Percentiles rank a stretch among this genome's conserved stretches.
Conservation (phyloP, 164 flowering plant species). For the Chloranthus sessilifolius region DNA sequence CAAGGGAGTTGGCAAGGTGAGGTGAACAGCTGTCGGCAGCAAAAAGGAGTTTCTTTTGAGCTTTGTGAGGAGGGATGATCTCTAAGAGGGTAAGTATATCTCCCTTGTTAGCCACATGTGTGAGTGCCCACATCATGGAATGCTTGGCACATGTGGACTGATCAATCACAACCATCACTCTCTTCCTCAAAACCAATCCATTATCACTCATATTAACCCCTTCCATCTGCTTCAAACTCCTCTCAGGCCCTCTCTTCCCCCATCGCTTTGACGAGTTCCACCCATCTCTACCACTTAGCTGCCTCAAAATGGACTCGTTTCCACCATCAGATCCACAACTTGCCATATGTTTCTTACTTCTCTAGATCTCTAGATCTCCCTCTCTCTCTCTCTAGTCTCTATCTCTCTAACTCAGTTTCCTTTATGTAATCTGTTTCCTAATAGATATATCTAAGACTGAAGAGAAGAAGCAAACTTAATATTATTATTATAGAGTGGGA, state of each 20-base stretch:
- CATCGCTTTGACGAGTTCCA: constrained; percentile 73
- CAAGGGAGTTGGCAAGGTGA: constrained; percentile 63
- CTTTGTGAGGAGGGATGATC: constrained; percentile 36
- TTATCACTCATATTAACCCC: constrained; percentile 29
- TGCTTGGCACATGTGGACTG: constrained; percentile 54
- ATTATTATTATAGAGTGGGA: constrained; percentile 3
- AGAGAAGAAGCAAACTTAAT: background rate
- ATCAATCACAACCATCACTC: constrained; percentile 87
- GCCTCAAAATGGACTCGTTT: constrained; percentile 40
- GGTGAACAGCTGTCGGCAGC: constrained; percentile 24
- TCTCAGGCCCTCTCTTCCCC: constrained; percentile 23
- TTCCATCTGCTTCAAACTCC: constrained; percentile 47
- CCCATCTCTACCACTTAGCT: constrained; percentile 56
- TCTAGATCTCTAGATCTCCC: constrained; percentile 1
- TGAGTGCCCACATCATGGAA: constrained; percentile 95
- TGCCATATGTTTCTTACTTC: constrained; percentile 29
- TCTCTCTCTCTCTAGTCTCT: background rate
- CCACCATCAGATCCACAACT: constrained; percentile 28
- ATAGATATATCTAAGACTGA: no score
- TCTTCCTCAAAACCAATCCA: constrained; percentile 50
- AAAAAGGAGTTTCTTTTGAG: constrained; percentile 8
- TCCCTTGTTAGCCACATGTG: constrained; percentile 78
- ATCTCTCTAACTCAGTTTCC: no score
- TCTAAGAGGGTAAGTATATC: constrained; percentile 82
- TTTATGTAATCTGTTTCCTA: background rate